Base-by-base conservation (phyloP, 176 grass and related monocot genomes). In the Luzula sylvatica region DNA sequence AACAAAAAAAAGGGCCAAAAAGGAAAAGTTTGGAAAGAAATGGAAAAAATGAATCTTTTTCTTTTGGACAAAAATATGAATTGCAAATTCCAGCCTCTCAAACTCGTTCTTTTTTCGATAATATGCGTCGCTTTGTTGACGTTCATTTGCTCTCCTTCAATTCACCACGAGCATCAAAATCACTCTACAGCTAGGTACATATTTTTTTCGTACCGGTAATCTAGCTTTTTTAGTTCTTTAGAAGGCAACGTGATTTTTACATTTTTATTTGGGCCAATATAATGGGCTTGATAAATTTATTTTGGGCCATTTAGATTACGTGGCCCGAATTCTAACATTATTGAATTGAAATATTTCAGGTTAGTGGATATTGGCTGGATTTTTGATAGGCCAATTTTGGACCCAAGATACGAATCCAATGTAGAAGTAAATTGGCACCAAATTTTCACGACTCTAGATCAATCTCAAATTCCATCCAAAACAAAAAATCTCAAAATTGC, bases 331-430 rank as follows among this genome's bases (percentile, higher is more conserved):
- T 35, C 7, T 35, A 35, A 35, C 30, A 35, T 35, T n/a, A 35
- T 35, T 7, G 0, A 1, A 35, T 35, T 35, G 30, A 7, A 35
- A 35, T 15, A 61, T 82, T 73, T 23, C 72, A 87, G 88, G 40
- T 76, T 87, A 66, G 88, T 87, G 18, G 82, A 87, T 56, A 79
- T 83, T 11, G 83, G 79, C 13, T 87, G 83, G 79, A 77, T 94
- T 52, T 94, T 79, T 79, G 83, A 87, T 15, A 78, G 78, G 32
- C 65, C 75, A 3, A 60, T 49, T 38, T 72, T 77, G 24, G 88
- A 94, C 64, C 83, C 83, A 16, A 70, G 83, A 75, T 94, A 94
- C 58, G 52, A 68, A 41, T 74, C 88, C 42, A 63, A 78, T 38
- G n/a, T 61, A 5, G 49, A 55, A 18, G 41, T 94, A 39, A 68